phyloP scores from a whole-genome alignment of 2,329 filamentous ascomycete species.

The Trichoderma koningii region DNA sequence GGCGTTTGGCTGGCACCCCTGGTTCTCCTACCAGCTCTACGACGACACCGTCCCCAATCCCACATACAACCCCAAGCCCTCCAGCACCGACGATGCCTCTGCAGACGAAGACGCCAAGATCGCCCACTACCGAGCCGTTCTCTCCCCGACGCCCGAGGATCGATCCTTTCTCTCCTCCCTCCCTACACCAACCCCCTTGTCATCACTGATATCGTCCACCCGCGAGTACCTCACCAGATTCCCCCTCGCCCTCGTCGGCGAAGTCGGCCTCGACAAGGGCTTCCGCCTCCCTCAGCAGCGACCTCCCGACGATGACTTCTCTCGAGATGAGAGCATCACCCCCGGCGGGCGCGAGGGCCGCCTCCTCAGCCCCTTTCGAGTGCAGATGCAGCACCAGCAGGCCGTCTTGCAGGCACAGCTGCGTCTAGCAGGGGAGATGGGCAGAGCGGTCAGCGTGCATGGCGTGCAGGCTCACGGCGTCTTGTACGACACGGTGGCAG shows the following conservation, averaged over 20 bases:
- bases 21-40: conserved; percentile 79
- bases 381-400: conserved; percentile 69
- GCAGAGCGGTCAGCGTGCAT: conserved; percentile 67
- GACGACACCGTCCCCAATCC: conserved; percentile 52
- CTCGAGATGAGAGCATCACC: conserved; percentile 51
- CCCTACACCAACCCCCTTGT: conserved; percentile 62
- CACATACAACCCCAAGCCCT: conserved; percentile 45
- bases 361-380: conserved; percentile 66
- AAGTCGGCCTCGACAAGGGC: conserved; percentile 75
- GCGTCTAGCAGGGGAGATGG: conserved; percentile 67
- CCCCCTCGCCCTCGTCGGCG: conserved; percentile 70
- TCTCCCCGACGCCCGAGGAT: conserved; percentile 56
- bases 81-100: conserved; percentile 27
- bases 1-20: conserved; percentile 85
- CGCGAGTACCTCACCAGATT: conserved; percentile 56
- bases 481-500: conserved; percentile 64
- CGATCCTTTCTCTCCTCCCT: conserved; percentile 51
- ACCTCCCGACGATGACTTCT: conserved; percentile 41
- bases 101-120: conserved; percentile 42
- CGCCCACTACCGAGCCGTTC: conserved; percentile 66
- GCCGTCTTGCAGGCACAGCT: conserved; percentile 68
- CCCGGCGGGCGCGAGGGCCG: conserved; percentile 72
- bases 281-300: conserved; percentile 70
- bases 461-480: conserved; percentile 76
- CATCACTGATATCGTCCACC: conserved; percentile 58